A percentile compares a stretch with the other conserved stretches of the same genome.
phyloP scores from a whole-genome alignment of 1,284 basidiomycete genomes.

The Cryptococcus neoformans region DNA sequence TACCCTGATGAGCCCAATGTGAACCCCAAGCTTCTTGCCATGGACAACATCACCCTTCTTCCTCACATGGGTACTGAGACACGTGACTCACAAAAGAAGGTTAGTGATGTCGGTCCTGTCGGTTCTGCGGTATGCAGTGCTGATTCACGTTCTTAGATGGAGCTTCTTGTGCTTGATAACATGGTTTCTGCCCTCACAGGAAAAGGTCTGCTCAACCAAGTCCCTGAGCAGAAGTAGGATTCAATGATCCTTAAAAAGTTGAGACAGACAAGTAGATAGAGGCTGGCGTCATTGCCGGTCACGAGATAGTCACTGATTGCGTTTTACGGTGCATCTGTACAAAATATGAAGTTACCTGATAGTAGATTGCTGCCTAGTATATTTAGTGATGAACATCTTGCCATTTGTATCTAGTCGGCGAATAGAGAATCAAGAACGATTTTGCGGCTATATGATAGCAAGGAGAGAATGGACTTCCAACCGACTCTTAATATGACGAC shows the following conservation, averaged over 20 bases:
- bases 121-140: background rate
- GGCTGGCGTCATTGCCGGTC: too few species aligned
- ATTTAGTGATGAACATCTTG: too few species aligned
- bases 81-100: slow-evolving; percentile 72
- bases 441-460: too few species aligned
- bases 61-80: slow-evolving; percentile 91
- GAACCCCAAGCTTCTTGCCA: slow-evolving; percentile 72
- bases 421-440: too few species aligned
- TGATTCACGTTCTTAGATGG: slow-evolving; percentile 24
- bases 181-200: slow-evolving; percentile 41
- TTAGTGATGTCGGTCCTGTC: slow-evolving; percentile 47
- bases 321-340: too few species aligned
- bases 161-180: slow-evolving; percentile 43
- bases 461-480: too few species aligned
- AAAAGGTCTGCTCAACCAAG: slow-evolving; percentile 44
- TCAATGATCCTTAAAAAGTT: background rate
- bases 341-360: too few species aligned
- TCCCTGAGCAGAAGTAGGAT: slow-evolving; percentile 42
- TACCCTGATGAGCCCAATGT: slow-evolving; percentile 84
- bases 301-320: too few species aligned
- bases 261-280: too few species aligned
- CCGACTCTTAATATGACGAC: too few species aligned
- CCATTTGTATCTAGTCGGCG: too few species aligned
- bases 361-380: too few species aligned
- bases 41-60: slow-evolving; percentile 75